Percentiles rank a stretch among this genome's conserved stretches.
phyloP scores from a whole-genome alignment of 305 asterid genomes.

The Solanum hybrid region DNA sequence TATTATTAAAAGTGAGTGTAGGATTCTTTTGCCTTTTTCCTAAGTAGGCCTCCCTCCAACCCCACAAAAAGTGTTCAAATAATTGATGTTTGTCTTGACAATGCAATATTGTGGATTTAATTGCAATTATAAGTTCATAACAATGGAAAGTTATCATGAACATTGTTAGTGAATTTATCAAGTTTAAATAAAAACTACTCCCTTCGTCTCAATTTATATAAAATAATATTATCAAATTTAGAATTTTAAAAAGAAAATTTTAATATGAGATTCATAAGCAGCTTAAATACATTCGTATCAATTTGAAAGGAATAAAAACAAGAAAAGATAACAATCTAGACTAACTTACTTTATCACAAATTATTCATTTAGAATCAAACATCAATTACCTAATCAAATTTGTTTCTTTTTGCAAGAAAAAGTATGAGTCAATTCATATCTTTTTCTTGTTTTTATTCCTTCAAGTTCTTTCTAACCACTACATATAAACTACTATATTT shows the following conservation, averaged over 20 bases:
- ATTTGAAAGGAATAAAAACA: background rate
- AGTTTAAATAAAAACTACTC: background rate
- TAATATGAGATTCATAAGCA: background rate
- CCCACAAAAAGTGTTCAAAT: background rate
- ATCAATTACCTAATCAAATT: background rate
- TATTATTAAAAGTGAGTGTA: background rate
- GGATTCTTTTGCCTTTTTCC: background rate
- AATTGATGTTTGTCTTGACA: background rate
- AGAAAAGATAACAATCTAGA: background rate
- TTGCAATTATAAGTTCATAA: background rate
- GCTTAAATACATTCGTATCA: background rate
- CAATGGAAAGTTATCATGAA: background rate
- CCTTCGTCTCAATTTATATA: background rate
- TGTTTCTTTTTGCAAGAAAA: background rate
- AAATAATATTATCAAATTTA: background rate
- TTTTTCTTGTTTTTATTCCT: background rate
- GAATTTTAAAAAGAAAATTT: accelerated
- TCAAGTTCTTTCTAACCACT: background rate
- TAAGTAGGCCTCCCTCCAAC: background rate
- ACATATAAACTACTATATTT: background rate
- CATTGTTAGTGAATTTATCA: background rate
- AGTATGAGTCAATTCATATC: background rate
- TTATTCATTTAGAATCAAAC: background rate
- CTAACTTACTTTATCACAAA: background rate
- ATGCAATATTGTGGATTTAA: background rate